Conservation (phyloP, 371 early-diverging fungal species). For the Synchytrium microbalum region DNA sequence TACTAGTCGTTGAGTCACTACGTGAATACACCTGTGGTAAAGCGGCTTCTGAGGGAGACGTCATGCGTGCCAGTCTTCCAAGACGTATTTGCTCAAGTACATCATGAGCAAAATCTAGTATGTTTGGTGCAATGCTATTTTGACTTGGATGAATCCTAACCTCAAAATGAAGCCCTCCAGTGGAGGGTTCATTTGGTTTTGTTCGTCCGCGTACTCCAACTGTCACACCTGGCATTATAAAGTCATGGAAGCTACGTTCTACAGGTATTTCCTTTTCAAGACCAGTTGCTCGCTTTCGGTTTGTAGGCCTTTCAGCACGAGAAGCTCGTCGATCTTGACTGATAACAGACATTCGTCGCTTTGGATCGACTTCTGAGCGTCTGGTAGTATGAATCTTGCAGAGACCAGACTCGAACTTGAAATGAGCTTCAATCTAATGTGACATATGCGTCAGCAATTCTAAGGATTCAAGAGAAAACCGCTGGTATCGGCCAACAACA, state of each 20-base stretch:
- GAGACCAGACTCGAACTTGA: slow-evolving; percentile 24
- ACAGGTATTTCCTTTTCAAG: neutral
- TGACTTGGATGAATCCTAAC: slow-evolving; percentile 65
- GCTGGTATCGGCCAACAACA: neutral
- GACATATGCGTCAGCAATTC: slow-evolving; percentile 1
- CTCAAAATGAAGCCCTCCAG: slow-evolving; percentile 55
- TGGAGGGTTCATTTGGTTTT: slow-evolving; percentile 44
- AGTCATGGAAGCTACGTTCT: slow-evolving; percentile 37
- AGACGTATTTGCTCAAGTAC: slow-evolving; percentile 29
- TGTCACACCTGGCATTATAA: slow-evolving; percentile 60
- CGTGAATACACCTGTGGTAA: neutral
- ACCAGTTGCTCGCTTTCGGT: neutral
- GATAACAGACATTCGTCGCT: neutral
- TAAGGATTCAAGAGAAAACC: neutral
- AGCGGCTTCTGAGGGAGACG: neutral
- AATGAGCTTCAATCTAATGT: slow-evolving; percentile 8
- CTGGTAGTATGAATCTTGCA: slow-evolving; percentile 11
- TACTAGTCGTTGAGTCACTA: neutral
- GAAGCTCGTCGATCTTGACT: neutral
- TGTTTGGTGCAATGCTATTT: slow-evolving; percentile 67
- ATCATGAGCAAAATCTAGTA: slow-evolving; percentile 65
- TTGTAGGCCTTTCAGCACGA: neutral
- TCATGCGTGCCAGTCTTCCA: neutral
- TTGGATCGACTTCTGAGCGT: neutral
- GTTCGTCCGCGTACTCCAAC: slow-evolving; percentile 52